phyloP scores from a whole-genome alignment of 768 basidiomycete genomes.

The Trametes villosa region DNA sequence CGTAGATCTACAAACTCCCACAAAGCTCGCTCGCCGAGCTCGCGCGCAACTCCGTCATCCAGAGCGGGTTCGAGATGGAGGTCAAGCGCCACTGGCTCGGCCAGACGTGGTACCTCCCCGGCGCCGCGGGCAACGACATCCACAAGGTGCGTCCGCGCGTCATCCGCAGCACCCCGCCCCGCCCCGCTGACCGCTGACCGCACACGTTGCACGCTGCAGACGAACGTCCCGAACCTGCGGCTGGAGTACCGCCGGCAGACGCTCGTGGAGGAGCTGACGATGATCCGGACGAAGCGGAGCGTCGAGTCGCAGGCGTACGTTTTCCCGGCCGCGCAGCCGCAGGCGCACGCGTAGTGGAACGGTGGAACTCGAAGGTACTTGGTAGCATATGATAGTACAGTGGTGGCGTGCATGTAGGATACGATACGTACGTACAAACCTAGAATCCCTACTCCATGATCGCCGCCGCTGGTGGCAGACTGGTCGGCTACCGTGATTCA shows the following conservation, averaged over 20 bases:
- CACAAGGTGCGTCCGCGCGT: conserved; percentile 65
- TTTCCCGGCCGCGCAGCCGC: too few species aligned
- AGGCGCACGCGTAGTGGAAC: too few species aligned
- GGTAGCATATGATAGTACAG: too few species aligned
- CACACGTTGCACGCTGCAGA: conserved; percentile 49
- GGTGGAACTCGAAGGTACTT: too few species aligned
- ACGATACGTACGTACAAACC: too few species aligned
- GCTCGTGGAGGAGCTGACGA: conserved; percentile 74
- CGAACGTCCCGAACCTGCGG: conserved; percentile 94
- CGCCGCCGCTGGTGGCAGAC: too few species aligned
- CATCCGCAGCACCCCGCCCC: conserved; percentile 3
- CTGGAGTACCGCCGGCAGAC: conserved; percentile 92
- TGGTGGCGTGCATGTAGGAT: too few species aligned
- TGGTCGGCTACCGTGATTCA: too few species aligned
- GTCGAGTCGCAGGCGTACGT: conserved; percentile 20
- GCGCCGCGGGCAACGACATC: conserved; percentile 93
- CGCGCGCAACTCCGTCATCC: conserved; percentile 96
- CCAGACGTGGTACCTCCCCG: conserved; percentile 90
- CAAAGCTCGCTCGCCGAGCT: conserved; percentile 94
- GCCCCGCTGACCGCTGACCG: not conserved
- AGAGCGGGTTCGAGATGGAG: conserved; percentile 99
- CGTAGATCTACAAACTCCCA: conserved; percentile 93
- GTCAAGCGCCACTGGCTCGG: conserved; percentile 96
- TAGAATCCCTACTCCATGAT: too few species aligned
- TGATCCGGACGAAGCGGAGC: conserved; percentile 24